Conservation (phyloP, 2,329 filamentous ascomycete species). For the Penicillium occitanis region DNA sequence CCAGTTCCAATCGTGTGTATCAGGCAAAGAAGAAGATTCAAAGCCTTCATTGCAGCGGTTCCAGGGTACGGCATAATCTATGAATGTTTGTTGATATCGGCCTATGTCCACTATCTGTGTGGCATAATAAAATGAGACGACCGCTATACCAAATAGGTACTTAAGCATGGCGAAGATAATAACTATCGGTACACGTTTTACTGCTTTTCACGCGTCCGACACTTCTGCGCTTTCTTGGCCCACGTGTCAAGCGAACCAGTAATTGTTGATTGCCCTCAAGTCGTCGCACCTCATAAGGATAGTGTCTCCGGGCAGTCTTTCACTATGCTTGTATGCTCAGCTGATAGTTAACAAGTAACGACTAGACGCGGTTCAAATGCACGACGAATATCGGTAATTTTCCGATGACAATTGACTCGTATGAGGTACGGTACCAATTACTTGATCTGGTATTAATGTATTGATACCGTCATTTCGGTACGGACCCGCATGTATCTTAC, state of each 20-base stretch:
- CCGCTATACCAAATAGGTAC: background rate
- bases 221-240: background rate
- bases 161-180: background rate
- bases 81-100: background rate
- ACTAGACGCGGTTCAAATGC: background rate
- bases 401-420: background rate
- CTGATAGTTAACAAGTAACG: background rate
- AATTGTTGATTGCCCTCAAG: background rate
- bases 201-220: background rate
- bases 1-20: conserved; percentile 1
- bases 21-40: background rate
- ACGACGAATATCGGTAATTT: background rate
- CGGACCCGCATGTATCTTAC: background rate
- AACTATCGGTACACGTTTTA: background rate
- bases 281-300: background rate
- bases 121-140: background rate
- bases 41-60: background rate
- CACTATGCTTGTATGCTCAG: background rate
- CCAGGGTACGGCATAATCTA: background rate
- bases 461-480: background rate
- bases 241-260: background rate
- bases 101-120: background rate
- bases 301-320: background rate
- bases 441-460: background rate
- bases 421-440: background rate